Evolutionary conservation across 2,329 filamentous ascomycete genomes (phyloP), one percentile per base, ranked within the genome.

Genomic region (Cadophora luteo-olivacea): DNA sequence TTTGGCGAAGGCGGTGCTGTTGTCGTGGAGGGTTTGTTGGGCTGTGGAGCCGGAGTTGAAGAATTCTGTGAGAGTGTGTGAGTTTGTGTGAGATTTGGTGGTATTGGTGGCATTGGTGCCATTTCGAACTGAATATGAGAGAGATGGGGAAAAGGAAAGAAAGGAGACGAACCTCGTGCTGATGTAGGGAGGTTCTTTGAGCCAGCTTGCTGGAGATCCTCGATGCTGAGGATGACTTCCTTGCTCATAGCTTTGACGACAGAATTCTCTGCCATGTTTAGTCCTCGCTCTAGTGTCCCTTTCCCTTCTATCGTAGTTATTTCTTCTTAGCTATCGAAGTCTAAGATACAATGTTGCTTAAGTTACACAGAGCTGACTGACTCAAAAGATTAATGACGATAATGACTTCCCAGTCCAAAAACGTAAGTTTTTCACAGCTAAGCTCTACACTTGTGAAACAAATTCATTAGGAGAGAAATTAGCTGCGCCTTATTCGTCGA

Each of bases 21-120:
- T 89, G 69, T 87, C 86, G 25, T 77, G 75, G n/a, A 87, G 79
- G n/a, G 83, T 85, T 41, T 82, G 76, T 63, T 83, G 82, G 52
- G 85, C 82, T 0, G 84, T 85, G 0, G 84, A 83, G 1, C 82
- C 84, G 1, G 81, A 83, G n/a, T 79, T 81, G 75, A 85, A 86
- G 64, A 80, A 80, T 4, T 70, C 71, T 73, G 64, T 24, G n/a
- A 5, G 19, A 6, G 54, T 19, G 32, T 38, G 55, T 60, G 36
- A 60, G 55, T 29, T 25, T 24, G 11, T 24, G 36, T 29, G 29
- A 29, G 29, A 5, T 29, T 29, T 29, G 29, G 29, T 29, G 29
- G 29, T 5, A 29, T 5, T 29, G 29, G 29, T 29, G 29, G 29
- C 5, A 29, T 29, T 29, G n/a, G n/a, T n/a, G n/a, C n/a, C n/a